A percentile compares a stretch with the other conserved stretches of the same genome.
Conservation (phyloP, 2,329 filamentous ascomycete genomes). For the Penicillium verrucosum region DNA sequence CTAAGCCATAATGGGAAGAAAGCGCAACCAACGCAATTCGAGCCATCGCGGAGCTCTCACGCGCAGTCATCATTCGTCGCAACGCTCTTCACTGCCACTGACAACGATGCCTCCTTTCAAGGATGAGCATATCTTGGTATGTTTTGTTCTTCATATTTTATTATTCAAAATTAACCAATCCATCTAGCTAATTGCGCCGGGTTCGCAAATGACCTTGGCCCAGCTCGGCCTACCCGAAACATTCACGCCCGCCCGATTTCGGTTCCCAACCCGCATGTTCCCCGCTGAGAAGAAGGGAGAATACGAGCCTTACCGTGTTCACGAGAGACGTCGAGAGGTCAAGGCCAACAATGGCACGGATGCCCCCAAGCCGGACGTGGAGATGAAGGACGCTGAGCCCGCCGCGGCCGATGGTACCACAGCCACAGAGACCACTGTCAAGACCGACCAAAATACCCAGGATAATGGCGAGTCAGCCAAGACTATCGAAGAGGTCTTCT, state of each 20-base stretch:
- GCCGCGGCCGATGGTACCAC: constrained; percentile 15
- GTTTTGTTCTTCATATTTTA: constrained; percentile 10
- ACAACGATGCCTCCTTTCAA: constrained; percentile 50
- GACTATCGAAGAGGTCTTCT: constrained; percentile 55
- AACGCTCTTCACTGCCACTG: constrained; percentile 2
- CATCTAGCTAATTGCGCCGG: constrained; percentile 54
- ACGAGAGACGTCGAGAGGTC: constrained; percentile 44
- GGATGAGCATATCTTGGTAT: constrained; percentile 52
- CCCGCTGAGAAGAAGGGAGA: constrained; percentile 70
- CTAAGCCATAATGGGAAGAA: constrained; percentile 24
- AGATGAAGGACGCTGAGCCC: constrained; percentile 45
- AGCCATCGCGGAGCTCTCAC: constrained; percentile 20
- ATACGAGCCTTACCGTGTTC: constrained; percentile 78
- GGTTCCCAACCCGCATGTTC: constrained; percentile 93
- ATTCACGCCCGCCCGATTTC: constrained; percentile 84
- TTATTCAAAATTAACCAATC: not conserved
- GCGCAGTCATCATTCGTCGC: constrained; percentile 14
- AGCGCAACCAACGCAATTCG: constrained; percentile 10
- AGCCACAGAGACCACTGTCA: constrained; percentile 23
- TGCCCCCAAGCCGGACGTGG: constrained; percentile 40
- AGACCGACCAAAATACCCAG: constrained; percentile 24
- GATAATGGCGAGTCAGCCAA: constrained; percentile 30
- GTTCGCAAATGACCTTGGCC: constrained; percentile 84
- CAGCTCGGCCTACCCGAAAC: constrained; percentile 85
- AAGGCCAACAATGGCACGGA: constrained; percentile 28